Evolutionary conservation across 352 stramenopile genomes (phyloP), one percentile per base, ranked within the genome.

Genomic region (Phytopythium boreale): DNA sequence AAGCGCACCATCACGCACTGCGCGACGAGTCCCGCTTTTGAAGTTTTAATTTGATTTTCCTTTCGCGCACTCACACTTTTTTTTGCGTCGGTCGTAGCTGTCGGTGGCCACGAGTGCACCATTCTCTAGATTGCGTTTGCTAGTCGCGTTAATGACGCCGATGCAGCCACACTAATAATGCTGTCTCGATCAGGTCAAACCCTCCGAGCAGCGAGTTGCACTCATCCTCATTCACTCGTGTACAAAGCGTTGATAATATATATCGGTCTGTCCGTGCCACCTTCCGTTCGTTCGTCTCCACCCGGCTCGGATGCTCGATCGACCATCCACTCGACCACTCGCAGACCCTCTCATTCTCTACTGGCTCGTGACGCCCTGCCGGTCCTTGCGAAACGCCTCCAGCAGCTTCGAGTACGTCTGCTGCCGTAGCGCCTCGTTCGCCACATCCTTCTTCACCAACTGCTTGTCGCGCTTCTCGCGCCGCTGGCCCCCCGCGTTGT

Each of bases 381-480:
- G 78, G 55, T 66, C 77, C 67, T 84, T 84, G 61, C 79, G 77
- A 59, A 92, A 88, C 31, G 79, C 76, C 61, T 82, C 79, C 27
- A 88, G 68, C 67, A 92, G 71, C 57, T 80, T 89, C 43, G 82
- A 85, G 72, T 92, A 92, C 57, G 80, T 88, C 63, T 86, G 68
- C 68, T 88, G 76, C 61, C 84, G 79, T 61, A 82, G 62, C 57
- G 74, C 70, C 26, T 74, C 59, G 61, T 82, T 83, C 29, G 77
- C 77, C 26, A 91, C 56, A 63, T 92, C 82, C 58, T 89, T 89
- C 66, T 89, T 77, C 22, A 89, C 75, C 37, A 87, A 73, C 31
- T 72, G 72, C 62, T 89, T 89, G 67, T 77, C 78, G 41, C 83
- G 83, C 68, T 89, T 87, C 52, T 59, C 29, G 20, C 52, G 52